These are phyloP conservation scores for Aureobasidium leucospermi DNA, from an alignment of 2,329 filamentous ascomycete genomes.

Conservation along the genomic window DNA sequence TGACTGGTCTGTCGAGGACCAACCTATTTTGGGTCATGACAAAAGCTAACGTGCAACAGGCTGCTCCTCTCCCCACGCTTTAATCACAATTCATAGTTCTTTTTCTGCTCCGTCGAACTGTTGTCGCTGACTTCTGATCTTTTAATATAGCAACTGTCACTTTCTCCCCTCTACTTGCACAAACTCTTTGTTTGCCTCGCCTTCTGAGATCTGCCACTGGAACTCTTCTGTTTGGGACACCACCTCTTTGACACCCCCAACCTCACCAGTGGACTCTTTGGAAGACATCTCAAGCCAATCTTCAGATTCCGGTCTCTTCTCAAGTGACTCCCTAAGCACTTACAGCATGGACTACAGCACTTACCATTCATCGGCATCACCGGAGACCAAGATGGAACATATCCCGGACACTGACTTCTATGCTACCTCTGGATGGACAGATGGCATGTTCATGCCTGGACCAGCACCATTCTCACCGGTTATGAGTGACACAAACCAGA, in stretches of 20 bases:
- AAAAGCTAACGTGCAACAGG: conserved; percentile 4
- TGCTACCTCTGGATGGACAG: conserved; percentile 10
- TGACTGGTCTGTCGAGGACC: conserved; percentile 8
- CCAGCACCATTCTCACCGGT: conserved; percentile 10
- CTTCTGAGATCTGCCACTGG: conserved; percentile 16
- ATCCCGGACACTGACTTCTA: conserved; percentile 28
- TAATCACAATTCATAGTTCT: background rate
- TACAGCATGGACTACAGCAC: conserved; percentile 36
- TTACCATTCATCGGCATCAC: conserved; percentile 24
- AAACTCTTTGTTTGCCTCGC: conserved; percentile 14
- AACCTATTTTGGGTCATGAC: background rate
- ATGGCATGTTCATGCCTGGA: background rate
- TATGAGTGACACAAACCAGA: conserved; percentile 6
- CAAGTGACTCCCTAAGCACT: conserved; percentile 23
- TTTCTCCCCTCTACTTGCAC: conserved; percentile 13
- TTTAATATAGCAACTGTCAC: conserved; percentile 14
- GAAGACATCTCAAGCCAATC: conserved; percentile 9
- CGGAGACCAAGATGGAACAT: conserved; percentile 27
- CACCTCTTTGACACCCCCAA: conserved; percentile 11
- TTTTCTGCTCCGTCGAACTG: background rate
- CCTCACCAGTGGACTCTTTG: conserved; percentile 12
- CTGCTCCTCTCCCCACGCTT: conserved; percentile 5
- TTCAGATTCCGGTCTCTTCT: conserved; percentile 13
- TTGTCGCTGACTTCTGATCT: conserved; percentile 10
- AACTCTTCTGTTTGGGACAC: conserved; percentile 14